Conservation (phyloP, 2,329 filamentous ascomycete genomes). For the Phialocephala subalpina region DNA sequence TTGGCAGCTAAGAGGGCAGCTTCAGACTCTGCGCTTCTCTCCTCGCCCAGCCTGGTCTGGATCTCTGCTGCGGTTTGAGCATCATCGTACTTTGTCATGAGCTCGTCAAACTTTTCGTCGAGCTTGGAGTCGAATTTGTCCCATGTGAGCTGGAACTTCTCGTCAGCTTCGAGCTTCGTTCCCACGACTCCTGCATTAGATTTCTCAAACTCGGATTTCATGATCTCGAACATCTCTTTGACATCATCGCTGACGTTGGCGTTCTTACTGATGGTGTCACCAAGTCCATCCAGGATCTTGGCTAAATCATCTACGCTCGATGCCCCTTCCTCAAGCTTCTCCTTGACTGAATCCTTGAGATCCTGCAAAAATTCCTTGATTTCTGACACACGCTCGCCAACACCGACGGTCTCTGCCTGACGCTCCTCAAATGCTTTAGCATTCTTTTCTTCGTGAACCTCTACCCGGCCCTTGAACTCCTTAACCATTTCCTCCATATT, state of each 20-base stretch:
- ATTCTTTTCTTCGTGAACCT: slow-evolving; percentile 74
- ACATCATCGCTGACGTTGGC: slow-evolving; percentile 67
- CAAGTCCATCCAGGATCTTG: slow-evolving; percentile 71
- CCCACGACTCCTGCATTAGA: slow-evolving; percentile 81
- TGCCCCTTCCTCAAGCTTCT: slow-evolving; percentile 78
- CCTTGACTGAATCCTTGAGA: slow-evolving; percentile 78
- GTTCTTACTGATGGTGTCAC: slow-evolving; percentile 68
- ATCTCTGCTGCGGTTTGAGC: slow-evolving; percentile 79
- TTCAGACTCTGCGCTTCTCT: slow-evolving; percentile 75
- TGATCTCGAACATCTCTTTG: slow-evolving; percentile 75
- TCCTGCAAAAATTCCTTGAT: slow-evolving; percentile 81
- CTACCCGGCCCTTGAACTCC: slow-evolving; percentile 74
- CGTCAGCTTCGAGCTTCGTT: slow-evolving; percentile 83
- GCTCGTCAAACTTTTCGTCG: slow-evolving; percentile 73
- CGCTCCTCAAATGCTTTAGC: slow-evolving; percentile 84
- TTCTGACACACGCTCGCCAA: slow-evolving; percentile 80
- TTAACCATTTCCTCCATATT: slow-evolving; percentile 75
- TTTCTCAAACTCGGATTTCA: slow-evolving; percentile 89
- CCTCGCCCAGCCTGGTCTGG: slow-evolving; percentile 75
- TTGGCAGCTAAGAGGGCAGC: slow-evolving; percentile 79
- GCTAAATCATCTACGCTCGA: slow-evolving; percentile 77
- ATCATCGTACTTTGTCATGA: slow-evolving; percentile 89
- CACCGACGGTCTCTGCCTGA: slow-evolving; percentile 81
- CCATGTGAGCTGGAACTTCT: slow-evolving; percentile 71
- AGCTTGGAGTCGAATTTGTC: slow-evolving; percentile 63